A percentile compares a stretch with the other conserved stretches of the same genome.
Conservation (phyloP, 495 filamentous ascomycete genomes). For the Aspergillus sclerotioniger region DNA sequence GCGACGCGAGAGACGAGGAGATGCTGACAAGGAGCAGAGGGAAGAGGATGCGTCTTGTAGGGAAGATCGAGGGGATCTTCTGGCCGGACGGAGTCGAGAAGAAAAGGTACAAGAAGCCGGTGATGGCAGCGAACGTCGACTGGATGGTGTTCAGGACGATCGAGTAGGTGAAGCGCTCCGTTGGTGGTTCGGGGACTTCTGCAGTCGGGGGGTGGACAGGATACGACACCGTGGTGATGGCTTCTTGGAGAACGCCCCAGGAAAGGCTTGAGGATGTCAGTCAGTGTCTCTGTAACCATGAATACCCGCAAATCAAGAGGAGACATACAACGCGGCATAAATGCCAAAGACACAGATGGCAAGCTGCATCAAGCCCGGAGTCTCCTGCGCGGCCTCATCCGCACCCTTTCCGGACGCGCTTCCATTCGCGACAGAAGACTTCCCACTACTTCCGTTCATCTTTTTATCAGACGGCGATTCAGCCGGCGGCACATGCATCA, state of each 20-base stretch:
- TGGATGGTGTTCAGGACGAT: constrained; percentile 96
- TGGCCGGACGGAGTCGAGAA: constrained; percentile 58
- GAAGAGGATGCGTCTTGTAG: constrained; percentile 64
- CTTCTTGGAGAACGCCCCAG: constrained; percentile 96
- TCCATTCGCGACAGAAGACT: constrained; percentile 36
- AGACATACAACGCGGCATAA: constrained; percentile 87
- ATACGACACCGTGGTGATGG: constrained; percentile 93
- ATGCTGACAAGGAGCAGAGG: constrained; percentile 85
- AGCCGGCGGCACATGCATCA: constrained; percentile 43
- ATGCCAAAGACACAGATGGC: constrained; percentile 88
- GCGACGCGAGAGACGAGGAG: constrained; percentile 82
- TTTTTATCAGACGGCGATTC: constrained; percentile 27
- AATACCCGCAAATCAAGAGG: background rate
- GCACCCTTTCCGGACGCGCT: constrained; percentile 28
- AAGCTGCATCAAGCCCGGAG: constrained; percentile 65
- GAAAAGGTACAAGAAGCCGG: constrained; percentile 78
- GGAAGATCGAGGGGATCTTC: constrained; percentile 67
- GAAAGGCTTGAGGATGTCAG: constrained; percentile 62
- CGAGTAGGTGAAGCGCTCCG: constrained; percentile 80
- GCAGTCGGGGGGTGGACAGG: constrained; percentile 37
- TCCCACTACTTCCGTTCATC: constrained; percentile 25
- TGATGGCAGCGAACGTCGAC: constrained; percentile 80
- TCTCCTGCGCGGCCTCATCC: constrained; percentile 33
- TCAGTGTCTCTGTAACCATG: constrained; percentile 17
- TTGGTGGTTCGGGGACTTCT: constrained; percentile 50